Evolutionary conservation across 225 moss, liverwort and hornwort species (phyloP).

Genomic region (Sphagnum tenellum): DNA sequence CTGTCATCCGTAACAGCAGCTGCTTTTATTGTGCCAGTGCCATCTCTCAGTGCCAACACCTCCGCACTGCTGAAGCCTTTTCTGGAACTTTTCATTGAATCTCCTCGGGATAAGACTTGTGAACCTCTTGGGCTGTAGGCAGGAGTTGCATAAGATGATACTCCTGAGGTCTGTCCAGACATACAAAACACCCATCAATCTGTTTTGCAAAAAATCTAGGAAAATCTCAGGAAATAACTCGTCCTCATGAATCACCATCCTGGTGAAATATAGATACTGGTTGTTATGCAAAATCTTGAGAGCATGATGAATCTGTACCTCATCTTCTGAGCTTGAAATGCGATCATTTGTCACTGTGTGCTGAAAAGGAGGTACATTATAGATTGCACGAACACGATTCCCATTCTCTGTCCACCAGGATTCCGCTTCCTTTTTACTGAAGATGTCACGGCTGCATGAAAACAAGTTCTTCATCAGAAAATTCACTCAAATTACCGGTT

Average conservation of each 20-base stretch:
- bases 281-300: too few relatives aligned
- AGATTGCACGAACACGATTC: conserved; percentile 37
- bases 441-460: conserved; percentile 44
- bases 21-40: conserved; percentile 21
- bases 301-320: conserved; percentile 12
- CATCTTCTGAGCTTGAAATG: conserved; percentile 52
- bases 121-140: conserved; percentile 37
- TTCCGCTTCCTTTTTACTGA: conserved; percentile 57
- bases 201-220: too few relatives aligned
- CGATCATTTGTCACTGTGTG: conserved; percentile 29
- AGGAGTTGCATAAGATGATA: conserved; percentile 48
- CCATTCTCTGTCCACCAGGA: conserved; percentile 60
- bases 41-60: conserved; percentile 6
- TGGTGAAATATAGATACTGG: too few relatives aligned
- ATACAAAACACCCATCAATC: not conserved
- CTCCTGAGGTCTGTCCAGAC: conserved; percentile 34
- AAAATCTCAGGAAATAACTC: too few relatives aligned
- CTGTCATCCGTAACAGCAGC: conserved; percentile 27
- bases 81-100: conserved; percentile 14
- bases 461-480: too few relatives aligned
- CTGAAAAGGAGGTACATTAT: conserved; percentile 51
- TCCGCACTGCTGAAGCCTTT: conserved; percentile 4
- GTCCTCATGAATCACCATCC: too few relatives aligned
- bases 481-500: too few relatives aligned
- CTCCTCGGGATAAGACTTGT: conserved; percentile 14